Percentiles rank a stretch among this genome's conserved stretches.
Conservation (phyloP, 495 filamentous ascomycete genomes). For the Elaphomyces granulatus region DNA sequence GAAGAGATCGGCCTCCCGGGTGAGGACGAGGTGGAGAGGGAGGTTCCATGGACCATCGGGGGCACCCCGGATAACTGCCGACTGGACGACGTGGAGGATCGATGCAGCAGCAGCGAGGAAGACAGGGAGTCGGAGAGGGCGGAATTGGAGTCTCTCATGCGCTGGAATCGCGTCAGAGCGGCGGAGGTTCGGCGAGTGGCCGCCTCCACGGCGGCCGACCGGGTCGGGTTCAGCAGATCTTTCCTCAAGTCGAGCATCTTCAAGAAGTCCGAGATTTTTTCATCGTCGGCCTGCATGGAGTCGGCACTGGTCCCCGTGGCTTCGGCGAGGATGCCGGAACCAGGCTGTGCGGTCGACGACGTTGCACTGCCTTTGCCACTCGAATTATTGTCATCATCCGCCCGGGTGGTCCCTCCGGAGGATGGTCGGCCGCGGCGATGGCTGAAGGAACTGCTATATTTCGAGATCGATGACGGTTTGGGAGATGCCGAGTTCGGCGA, state of each 20-base stretch:
- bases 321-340: constrained; percentile 70
- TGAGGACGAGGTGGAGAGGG: constrained; percentile 73
- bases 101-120: constrained; percentile 65
- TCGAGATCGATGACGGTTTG: constrained; percentile 51
- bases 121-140: constrained; percentile 79
- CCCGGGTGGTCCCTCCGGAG: constrained; percentile 52
- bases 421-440: constrained; percentile 66
- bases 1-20: constrained; percentile 87
- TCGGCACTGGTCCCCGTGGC: constrained; percentile 59
- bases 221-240: constrained; percentile 54
- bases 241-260: constrained; percentile 72
- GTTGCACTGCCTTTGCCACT: constrained; percentile 77
- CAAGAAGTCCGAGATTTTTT: constrained; percentile 84
- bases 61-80: constrained; percentile 73
- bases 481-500: constrained; percentile 58
- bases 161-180: constrained; percentile 61
- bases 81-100: constrained; percentile 72
- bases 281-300: constrained; percentile 72
- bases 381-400: constrained; percentile 72
- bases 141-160: constrained; percentile 75
- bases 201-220: constrained; percentile 40
- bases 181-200: constrained; percentile 45
- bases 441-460: constrained; percentile 76
- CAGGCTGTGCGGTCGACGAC: constrained; percentile 70
- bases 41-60: constrained; percentile 66